Conservation (phyloP, 1,284 basidiomycete genomes). For the Cerioporus squamosus region DNA sequence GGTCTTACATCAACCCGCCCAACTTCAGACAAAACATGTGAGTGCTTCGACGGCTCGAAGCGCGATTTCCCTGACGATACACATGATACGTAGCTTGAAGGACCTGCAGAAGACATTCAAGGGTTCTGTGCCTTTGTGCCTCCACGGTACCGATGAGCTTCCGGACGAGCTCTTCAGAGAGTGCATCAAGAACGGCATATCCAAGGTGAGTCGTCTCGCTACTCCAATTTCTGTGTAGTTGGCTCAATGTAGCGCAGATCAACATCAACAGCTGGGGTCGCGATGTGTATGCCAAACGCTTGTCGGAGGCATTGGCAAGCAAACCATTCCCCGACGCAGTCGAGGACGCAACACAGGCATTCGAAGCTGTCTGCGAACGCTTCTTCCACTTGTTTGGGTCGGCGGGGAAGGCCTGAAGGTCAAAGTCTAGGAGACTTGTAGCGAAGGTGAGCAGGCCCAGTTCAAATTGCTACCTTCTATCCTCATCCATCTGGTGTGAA, state of each 20-base stretch:
- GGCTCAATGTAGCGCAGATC: conserved; percentile 29
- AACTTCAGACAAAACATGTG: conserved; percentile 52
- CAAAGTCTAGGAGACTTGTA: not conserved
- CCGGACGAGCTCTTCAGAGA: conserved; percentile 48
- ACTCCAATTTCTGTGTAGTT: no score
- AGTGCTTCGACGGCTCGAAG: conserved; percentile 8
- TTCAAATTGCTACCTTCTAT: no score
- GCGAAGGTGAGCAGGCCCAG: not conserved
- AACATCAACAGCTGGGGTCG: conserved; percentile 55
- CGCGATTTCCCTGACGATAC: not conserved
- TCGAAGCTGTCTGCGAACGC: conserved; percentile 45
- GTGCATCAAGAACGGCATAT: conserved; percentile 50
- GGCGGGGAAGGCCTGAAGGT: conserved; percentile 40
- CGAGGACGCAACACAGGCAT: conserved; percentile 49
- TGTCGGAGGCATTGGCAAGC: conserved; percentile 38
- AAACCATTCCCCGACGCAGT: conserved; percentile 52
- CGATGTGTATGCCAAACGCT: conserved; percentile 45
- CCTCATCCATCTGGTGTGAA: no score
- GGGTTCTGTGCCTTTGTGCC: conserved; percentile 43
- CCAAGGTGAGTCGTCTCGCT: conserved; percentile 37
- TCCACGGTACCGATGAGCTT: conserved; percentile 52
- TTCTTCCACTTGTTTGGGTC: conserved; percentile 49
- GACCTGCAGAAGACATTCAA: conserved; percentile 42
- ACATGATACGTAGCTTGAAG: conserved; percentile 34
- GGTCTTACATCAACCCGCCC: conserved; percentile 49